Conservation (phyloP, 176 grass and related monocot species). For the Themeda triandra region DNA sequence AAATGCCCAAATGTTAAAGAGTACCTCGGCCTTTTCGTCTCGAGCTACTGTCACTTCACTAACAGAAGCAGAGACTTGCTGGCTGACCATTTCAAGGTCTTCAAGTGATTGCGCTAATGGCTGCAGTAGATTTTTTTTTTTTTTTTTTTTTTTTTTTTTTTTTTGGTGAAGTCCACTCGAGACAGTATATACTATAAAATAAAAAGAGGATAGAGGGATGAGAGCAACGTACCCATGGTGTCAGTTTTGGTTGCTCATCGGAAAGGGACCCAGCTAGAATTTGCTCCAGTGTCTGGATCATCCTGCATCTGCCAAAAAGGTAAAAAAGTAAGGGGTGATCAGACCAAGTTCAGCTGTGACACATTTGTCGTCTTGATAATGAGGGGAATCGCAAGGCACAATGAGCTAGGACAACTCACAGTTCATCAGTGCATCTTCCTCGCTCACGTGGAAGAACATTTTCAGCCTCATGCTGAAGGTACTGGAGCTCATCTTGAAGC, state of each 20-base stretch:
- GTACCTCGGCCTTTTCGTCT: constrained; percentile 73
- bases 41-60: constrained; percentile 79
- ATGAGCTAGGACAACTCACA: constrained; percentile 44
- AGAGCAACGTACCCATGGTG: constrained; percentile 68
- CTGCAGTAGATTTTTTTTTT: constrained; percentile 27
- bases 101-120: constrained; percentile 60
- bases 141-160: too few relatives aligned
- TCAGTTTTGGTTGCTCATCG: constrained; percentile 62
- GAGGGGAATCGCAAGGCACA: neutral
- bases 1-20: neutral
- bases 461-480: constrained; percentile 81
- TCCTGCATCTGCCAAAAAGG: constrained; percentile 59
- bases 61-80: constrained; percentile 74
- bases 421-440: constrained; percentile 69
- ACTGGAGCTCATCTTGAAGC: constrained; percentile 56
- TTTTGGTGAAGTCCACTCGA: neutral
- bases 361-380: neutral
- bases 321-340: neutral
- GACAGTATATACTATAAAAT: neutral
- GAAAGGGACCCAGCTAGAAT: constrained; percentile 58
- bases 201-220: neutral
- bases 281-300: constrained; percentile 77
- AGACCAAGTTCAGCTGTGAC: neutral
- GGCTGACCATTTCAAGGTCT: constrained; percentile 73
- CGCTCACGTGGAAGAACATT: constrained; percentile 76